Evolutionary conservation across 176 grass and related monocot genomes (phyloP), one percentile per base, ranked within the genome.

Genomic region (Otatea glauca): DNA sequence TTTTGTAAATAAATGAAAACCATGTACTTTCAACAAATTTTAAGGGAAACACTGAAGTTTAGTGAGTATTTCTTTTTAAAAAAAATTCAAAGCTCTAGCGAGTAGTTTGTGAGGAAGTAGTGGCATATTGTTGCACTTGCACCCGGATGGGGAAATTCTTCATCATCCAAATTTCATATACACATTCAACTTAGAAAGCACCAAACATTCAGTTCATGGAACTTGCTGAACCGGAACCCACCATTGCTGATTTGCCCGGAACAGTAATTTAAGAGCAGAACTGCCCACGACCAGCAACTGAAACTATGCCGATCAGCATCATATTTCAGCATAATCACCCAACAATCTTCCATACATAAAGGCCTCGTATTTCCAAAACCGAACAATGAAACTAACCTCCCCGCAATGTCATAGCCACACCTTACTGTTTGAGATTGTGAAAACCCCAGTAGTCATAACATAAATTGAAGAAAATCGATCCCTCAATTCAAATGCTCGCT

Each of bases 201-300:
- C 1, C 7, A 29, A 70, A 77, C 25, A n/a, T 34, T 21, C 34
- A 42, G 27, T 82, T 41, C 7, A 82, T 45, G 18, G 45, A 50
- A 84, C 68, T 63, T 32, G 41, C 25, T 88, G 42, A 84, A 79
- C 32, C 0, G 0, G 50, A 84, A 44, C 6, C 59, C 37, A 56
- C 25, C 29, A 49, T 45, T 65, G 65, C 10, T 59, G 49, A 77
- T 72, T 79, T 85, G 44, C 56, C 23, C 29, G 54, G 24, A 53
- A 61, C 42, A 64, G 34, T 53, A 0, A 16, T 21, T 70, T 43
- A 48, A 81, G 2, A 35, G 34, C 13, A 56, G 64, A 86, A 60
- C 27, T 69, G 50, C 45, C 54, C 35, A 29, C 12, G n/a, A 9
- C 15, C 5, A 74, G 44, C 75, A 72, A 41, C n/a, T 70, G 20